Evolutionary conservation across 2,329 filamentous ascomycete genomes (phyloP).

Genomic region (Fusarium beomiforme): DNA sequence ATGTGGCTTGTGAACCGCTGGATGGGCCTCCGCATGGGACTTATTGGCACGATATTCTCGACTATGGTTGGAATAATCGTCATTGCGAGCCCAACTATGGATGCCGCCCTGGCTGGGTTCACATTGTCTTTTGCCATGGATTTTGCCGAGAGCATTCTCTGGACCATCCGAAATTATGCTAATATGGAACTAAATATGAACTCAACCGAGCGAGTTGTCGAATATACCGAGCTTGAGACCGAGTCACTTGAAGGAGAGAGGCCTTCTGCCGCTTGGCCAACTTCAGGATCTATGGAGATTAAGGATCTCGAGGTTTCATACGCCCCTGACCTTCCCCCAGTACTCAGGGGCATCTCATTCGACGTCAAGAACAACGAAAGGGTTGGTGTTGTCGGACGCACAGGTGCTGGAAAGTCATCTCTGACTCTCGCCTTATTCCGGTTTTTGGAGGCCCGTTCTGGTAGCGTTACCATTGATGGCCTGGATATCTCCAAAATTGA

Average conservation of each 20-base stretch:
- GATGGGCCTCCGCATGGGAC: conserved; percentile 77
- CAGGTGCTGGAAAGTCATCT: conserved; percentile 81
- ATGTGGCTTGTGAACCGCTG: conserved; percentile 80
- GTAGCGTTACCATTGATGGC: conserved; percentile 76
- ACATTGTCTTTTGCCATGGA: conserved; percentile 78
- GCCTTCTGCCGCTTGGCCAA: conserved; percentile 79
- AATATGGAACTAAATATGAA: conserved; percentile 83
- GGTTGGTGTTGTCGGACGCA: conserved; percentile 80
- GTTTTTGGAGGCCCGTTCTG: conserved; percentile 75
- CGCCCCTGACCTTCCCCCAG: conserved; percentile 74
- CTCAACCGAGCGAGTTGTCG: conserved; percentile 77
- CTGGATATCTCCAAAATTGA: conserved; percentile 78
- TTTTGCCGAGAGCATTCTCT: conserved; percentile 71
- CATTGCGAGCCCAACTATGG: conserved; percentile 68
- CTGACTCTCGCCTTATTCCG: conserved; percentile 81
- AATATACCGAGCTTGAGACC: conserved; percentile 75
- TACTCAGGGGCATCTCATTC: conserved; percentile 76
- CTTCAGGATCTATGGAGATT: conserved; percentile 77
- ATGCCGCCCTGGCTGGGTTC: conserved; percentile 78
- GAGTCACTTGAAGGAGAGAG: conserved; percentile 70
- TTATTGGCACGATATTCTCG: conserved; percentile 76
- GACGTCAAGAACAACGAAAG: conserved; percentile 72
- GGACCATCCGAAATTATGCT: conserved; percentile 73
- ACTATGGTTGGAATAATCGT: conserved; percentile 72
- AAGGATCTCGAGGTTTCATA: conserved; percentile 77